Evolutionary conservation across 176 grass and related monocot species (phyloP).

Genomic region (Aegilops speltoides): DNA sequence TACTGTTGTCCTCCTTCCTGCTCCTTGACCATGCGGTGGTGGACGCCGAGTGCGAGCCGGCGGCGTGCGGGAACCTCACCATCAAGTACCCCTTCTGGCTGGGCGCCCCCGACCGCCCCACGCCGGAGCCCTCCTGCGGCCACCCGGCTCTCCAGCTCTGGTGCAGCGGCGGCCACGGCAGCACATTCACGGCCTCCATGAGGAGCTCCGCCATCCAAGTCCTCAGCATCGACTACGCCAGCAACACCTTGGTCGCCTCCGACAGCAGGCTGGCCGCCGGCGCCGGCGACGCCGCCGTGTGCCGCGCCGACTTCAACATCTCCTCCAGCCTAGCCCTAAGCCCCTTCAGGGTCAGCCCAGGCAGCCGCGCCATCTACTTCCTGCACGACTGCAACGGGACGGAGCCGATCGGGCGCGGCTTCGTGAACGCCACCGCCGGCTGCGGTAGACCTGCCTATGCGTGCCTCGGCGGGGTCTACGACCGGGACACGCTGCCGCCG

Average conservation of each 20-base stretch:
- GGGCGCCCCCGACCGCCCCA: not conserved
- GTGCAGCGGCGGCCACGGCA: not conserved
- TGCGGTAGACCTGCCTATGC: accelerated
- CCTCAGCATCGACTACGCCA: conserved; percentile 35
- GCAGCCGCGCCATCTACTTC: conserved; percentile 47
- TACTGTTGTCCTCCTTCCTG: conserved; percentile 19
- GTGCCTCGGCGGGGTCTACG: conserved; percentile 13
- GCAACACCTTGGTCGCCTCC: conserved; percentile 13
- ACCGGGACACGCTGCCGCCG: not conserved
- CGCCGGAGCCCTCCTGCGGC: conserved; percentile 28
- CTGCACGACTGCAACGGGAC: conserved; percentile 29
- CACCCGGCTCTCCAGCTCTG: conserved; percentile 38
- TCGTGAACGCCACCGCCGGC: not conserved
- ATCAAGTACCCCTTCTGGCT: conserved; percentile 58
- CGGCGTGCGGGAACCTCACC: conserved; percentile 30
- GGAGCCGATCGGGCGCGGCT: not conserved
- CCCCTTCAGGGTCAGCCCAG: not conserved
- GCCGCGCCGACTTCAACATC: conserved; percentile 31
- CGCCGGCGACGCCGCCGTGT: not conserved
- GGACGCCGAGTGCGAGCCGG: not conserved
- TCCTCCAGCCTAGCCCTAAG: conserved; percentile 33
- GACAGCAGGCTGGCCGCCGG: not conserved
- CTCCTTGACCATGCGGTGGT: not conserved
- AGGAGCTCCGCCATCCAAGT: not conserved
- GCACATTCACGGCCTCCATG: not conserved